Base-by-base conservation (phyloP, 208 protist species). In the Crithidia brevicula region DNA sequence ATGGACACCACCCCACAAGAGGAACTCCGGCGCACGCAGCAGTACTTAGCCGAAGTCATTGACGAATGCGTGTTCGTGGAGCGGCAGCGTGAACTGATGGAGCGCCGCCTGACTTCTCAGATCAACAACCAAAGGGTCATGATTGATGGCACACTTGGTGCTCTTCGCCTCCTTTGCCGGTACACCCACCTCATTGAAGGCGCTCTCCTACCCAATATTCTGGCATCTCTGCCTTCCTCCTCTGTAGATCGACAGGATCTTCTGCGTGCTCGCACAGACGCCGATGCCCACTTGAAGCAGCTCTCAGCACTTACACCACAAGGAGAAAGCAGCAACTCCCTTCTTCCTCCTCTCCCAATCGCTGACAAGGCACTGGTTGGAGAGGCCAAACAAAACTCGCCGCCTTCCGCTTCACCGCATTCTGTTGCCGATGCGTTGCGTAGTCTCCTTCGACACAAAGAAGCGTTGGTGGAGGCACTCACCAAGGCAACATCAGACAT, bases 11-110 rank as follows among this genome's bases (percentile, higher is more conserved):
- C 43, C 7, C 10, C 38, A 33, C 25, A 30, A 2, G 64, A 76
- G 33, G 70, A 72, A 27, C 50, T 81, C 42, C 53, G 40, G 28
- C 86, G 63, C 58, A 67, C 74, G 13, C 75, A 86, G 52, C 62
- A 77, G 42, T 79, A 82, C 36, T 68, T 93, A 0, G 81, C 80
- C 0, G 88, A 93, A 52, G 81, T 93, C 0, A 85, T 93, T 59
- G 88, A 93, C 70, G 88, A 93, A 61, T 89, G 80, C 59, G 76
- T 93, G 20, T 88, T 88, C 38, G 74, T 83, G 10, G 88, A 93
- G 64, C 63, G 65, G n/a, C 83, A 93, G 66, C 79, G 83, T 27
- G 76, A 83, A 8, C 31, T 77, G 5, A 79, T 68, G 38, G 79
- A 88, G 63, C 68, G 71, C n/a, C 67, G 54, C 0, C 64, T 81